Evolutionary conservation across 176 grass and related monocot species (phyloP).

Genomic region (Tillandsia fasciculata): DNA sequence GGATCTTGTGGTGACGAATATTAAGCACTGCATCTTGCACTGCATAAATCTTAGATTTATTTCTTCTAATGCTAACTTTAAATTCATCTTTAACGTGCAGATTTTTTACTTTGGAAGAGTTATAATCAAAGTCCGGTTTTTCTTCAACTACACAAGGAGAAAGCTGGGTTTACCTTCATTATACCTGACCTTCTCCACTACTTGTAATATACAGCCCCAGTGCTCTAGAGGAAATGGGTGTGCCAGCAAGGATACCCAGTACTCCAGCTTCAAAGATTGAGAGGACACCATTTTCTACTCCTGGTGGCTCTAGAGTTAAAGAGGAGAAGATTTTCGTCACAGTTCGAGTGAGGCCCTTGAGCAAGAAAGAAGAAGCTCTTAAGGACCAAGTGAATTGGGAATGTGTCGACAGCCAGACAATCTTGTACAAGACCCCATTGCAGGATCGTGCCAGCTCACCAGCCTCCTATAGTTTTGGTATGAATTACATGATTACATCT

Average conservation of each 20-base stretch:
- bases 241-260: slow-evolving; percentile 38
- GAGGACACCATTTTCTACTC: slow-evolving; percentile 46
- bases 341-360: slow-evolving; percentile 69
- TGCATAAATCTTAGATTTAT: not conserved
- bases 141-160: not conserved
- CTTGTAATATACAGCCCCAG: not conserved
- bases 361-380: slow-evolving; percentile 48
- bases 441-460: slow-evolving; percentile 46
- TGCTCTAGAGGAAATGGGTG: slow-evolving; percentile 21
- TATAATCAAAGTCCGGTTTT: not conserved
- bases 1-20: no score
- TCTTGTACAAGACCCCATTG: slow-evolving; percentile 45
- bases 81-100: not conserved
- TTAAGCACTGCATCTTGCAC: not conserved
- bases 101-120: not conserved
- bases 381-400: slow-evolving; percentile 76
- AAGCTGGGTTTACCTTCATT: not conserved
- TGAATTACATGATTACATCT: not conserved
- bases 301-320: slow-evolving; percentile 67
- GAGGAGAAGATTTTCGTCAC: slow-evolving; percentile 99
- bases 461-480: slow-evolving; percentile 81
- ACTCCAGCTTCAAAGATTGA: slow-evolving; percentile 73
- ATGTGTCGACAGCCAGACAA: slow-evolving; percentile 55
- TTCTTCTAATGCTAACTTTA: not conserved
- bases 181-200: not conserved